Conservation (phyloP, 2,329 filamentous ascomycete species). For the Colletotrichum higginsianum region DNA sequence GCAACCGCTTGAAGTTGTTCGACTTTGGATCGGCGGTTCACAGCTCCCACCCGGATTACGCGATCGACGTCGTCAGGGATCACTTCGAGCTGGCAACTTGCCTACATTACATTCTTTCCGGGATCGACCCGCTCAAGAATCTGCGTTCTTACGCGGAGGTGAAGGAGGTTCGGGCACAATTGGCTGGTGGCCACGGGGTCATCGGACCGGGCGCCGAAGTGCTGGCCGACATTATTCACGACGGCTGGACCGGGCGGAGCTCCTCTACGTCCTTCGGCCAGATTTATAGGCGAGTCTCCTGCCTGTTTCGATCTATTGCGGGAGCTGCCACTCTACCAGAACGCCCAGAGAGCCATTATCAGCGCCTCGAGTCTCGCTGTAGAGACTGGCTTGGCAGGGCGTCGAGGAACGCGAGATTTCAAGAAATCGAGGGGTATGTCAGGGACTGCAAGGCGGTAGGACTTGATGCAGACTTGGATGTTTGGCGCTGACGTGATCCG, state of each 20-base stretch:
- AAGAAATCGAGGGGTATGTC: background rate
- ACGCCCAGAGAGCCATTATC: background rate
- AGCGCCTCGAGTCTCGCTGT: background rate
- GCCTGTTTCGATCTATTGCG: background rate
- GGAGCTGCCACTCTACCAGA: background rate
- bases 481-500: background rate
- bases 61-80: background rate
- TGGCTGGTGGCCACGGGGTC: background rate
- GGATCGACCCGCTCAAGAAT: background rate
- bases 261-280: background rate
- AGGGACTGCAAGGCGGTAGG: background rate
- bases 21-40: background rate
- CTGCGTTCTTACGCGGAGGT: background rate
- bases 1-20: background rate
- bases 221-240: background rate
- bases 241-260: background rate
- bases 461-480: background rate
- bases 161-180: background rate
- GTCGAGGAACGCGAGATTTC: background rate
- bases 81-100: background rate
- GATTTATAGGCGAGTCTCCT: background rate
- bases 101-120: background rate
- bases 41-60: background rate
- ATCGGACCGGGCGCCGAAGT: background rate
- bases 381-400: background rate